A percentile compares a stretch with the other conserved stretches of the same genome.
Conservation (phyloP, 495 filamentous ascomycete species). For the Penicillium pulvis region DNA sequence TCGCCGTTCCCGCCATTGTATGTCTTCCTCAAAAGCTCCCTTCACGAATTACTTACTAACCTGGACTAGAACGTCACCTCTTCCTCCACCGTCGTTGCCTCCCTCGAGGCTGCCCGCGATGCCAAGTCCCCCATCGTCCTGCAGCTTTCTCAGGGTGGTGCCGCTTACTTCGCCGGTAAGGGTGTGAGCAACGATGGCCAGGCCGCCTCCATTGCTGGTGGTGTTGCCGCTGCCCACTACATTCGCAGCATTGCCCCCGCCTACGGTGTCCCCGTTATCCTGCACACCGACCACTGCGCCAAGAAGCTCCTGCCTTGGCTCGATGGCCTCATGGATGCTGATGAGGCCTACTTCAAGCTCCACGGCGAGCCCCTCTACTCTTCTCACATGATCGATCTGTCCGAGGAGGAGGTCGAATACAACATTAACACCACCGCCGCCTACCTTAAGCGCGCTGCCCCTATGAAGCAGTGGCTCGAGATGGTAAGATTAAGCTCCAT, state of each 20-base stretch:
- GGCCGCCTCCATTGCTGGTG: slow-evolving; percentile 82
- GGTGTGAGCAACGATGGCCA: slow-evolving; percentile 86
- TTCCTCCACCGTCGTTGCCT: slow-evolving; percentile 82
- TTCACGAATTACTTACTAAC: slow-evolving; percentile 2
- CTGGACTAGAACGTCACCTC: slow-evolving; percentile 75
- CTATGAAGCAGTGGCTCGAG: slow-evolving; percentile 98
- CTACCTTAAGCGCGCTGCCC: slow-evolving; percentile 87
- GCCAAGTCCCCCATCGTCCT: slow-evolving; percentile 85
- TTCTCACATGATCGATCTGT: slow-evolving; percentile 96
- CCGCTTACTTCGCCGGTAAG: slow-evolving; percentile 94
- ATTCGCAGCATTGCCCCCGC: slow-evolving; percentile 83
- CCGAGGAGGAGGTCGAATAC: slow-evolving; percentile 81
- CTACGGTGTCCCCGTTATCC: slow-evolving; percentile 88
- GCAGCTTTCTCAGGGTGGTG: slow-evolving; percentile 90
- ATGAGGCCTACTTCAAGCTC: slow-evolving; percentile 90
- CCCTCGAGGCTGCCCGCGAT: slow-evolving; percentile 92
- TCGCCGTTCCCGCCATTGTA: slow-evolving; percentile 90
- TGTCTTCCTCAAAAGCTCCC: slow-evolving; percentile 29
- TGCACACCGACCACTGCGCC: slow-evolving; percentile 93
- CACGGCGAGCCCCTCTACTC: slow-evolving; percentile 93
- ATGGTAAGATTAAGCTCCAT: slow-evolving; percentile 63
- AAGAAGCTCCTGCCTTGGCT: slow-evolving; percentile 95
- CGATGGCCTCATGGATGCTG: slow-evolving; percentile 90
- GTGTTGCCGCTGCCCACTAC: slow-evolving; percentile 88
- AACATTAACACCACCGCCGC: slow-evolving; percentile 90